Conservation (phyloP, 2,329 filamentous ascomycete genomes). For the Trichoderma breve region DNA sequence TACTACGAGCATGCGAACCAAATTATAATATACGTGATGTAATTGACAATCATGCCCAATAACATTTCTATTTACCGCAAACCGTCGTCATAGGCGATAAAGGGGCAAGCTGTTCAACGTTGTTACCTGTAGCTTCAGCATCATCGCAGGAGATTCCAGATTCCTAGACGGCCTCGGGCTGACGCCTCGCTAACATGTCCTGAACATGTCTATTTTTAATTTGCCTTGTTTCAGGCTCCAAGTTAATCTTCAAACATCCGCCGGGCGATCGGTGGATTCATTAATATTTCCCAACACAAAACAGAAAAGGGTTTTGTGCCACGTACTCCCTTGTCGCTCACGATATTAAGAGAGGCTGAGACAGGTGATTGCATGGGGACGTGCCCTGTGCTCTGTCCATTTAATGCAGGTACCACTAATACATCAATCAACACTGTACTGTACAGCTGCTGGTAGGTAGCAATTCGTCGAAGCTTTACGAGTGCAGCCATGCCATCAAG, state of each 20-base stretch:
- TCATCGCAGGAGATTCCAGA: background rate
- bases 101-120: background rate
- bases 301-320: slow-evolving; percentile 5
- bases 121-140: background rate
- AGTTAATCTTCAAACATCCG: slow-evolving; percentile 11
- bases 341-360: slow-evolving; percentile 16
- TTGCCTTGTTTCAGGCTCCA: slow-evolving; percentile 11
- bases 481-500: background rate
- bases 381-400: background rate
- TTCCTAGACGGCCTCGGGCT: background rate
- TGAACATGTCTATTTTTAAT: slow-evolving; percentile 17
- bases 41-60: background rate
- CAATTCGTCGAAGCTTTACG: background rate
- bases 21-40: background rate
- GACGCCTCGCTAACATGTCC: slow-evolving; percentile 5
- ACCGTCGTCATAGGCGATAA: background rate
- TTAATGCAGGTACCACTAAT: background rate
- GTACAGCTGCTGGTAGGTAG: background rate
- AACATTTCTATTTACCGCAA: background rate
- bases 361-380: slow-evolving; percentile 11
- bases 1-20: background rate
- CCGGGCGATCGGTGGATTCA: slow-evolving; percentile 15
- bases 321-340: slow-evolving; percentile 14
- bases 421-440: background rate
- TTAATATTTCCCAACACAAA: slow-evolving; percentile 10